Conservation (phyloP, 2,329 filamentous ascomycete genomes). For the Chaetoscypha palmicola region DNA sequence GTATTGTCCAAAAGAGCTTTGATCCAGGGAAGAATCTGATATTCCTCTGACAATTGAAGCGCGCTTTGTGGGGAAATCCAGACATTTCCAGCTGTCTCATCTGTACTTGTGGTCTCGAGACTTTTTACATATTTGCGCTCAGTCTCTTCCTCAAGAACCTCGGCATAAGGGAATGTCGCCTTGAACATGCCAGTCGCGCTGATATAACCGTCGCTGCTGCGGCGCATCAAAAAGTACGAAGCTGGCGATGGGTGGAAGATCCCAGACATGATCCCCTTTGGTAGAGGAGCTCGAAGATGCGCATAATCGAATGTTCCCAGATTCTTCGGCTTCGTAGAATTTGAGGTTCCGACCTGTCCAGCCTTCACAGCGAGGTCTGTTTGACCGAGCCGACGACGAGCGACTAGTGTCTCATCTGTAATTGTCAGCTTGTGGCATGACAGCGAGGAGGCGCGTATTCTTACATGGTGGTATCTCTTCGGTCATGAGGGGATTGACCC, state of each 20-base stretch:
- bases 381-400: constrained; percentile 82
- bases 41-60: constrained; percentile 77
- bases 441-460: constrained; percentile 27
- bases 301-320: constrained; percentile 91
- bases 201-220: constrained; percentile 76
- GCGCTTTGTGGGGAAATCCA: constrained; percentile 87
- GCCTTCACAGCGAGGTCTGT: constrained; percentile 84
- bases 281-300: constrained; percentile 85
- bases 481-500: constrained; percentile 59
- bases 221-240: constrained; percentile 95
- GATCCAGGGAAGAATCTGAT: constrained; percentile 80
- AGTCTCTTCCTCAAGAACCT: constrained; percentile 61
- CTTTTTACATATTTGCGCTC: constrained; percentile 83
- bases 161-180: constrained; percentile 75
- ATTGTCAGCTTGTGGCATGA: constrained; percentile 14
- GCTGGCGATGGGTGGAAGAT: constrained; percentile 82
- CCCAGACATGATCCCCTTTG: constrained; percentile 84
- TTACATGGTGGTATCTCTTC: constrained; percentile 59
- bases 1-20: constrained; percentile 84
- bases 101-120: constrained; percentile 70
- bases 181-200: constrained; percentile 92
- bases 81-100: constrained; percentile 93
- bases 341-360: constrained; percentile 61
- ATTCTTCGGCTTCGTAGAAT: constrained; percentile 64
- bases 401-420: constrained; percentile 40